Evolutionary conservation across 139 green algal genomes (phyloP).

Genomic region (Edaphochlamys debaryana): DNA sequence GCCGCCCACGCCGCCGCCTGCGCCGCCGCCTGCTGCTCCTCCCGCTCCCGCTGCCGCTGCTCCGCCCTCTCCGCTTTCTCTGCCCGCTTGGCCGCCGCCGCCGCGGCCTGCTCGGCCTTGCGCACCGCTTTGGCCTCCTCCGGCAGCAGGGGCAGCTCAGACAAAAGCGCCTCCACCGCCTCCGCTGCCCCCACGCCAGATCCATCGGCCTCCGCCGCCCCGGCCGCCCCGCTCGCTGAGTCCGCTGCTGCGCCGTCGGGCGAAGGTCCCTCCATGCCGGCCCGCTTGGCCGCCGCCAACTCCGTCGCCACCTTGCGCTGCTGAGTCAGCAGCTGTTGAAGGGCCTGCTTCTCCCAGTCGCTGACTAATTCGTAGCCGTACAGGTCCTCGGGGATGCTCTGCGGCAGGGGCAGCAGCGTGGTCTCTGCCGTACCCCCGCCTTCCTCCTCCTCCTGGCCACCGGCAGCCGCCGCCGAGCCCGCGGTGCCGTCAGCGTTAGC

Average conservation of each 20-base stretch:
- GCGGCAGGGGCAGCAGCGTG: constrained; percentile 35
- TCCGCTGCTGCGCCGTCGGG: neutral
- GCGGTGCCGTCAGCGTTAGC: neutral
- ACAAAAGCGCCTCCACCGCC: neutral
- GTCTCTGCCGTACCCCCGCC: neutral
- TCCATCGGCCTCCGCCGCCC: neutral
- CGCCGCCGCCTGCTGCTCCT: neutral
- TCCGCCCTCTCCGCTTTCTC: neutral
- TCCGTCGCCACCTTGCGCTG: constrained; percentile 15
- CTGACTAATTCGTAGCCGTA: constrained; percentile 43
- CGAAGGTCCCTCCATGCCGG: neutral
- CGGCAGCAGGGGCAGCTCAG: constrained; percentile 35
- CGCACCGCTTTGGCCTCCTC: constrained; percentile 19
- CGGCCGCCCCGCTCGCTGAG: neutral
- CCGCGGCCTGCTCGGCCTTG: neutral
- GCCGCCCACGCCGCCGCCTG: no score
- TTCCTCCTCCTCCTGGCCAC: no score
- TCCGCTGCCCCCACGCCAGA: neutral
- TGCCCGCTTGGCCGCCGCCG: neutral
- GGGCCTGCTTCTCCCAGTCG: constrained; percentile 60
- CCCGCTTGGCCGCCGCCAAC: neutral
- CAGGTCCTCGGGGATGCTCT: constrained; percentile 32
- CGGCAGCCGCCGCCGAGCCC: neutral
- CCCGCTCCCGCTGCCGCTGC: neutral
- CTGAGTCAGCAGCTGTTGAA: constrained; percentile 33